Evolutionary conservation across 2,329 filamentous ascomycete genomes (phyloP).

Genomic region (Exophiala sideris): DNA sequence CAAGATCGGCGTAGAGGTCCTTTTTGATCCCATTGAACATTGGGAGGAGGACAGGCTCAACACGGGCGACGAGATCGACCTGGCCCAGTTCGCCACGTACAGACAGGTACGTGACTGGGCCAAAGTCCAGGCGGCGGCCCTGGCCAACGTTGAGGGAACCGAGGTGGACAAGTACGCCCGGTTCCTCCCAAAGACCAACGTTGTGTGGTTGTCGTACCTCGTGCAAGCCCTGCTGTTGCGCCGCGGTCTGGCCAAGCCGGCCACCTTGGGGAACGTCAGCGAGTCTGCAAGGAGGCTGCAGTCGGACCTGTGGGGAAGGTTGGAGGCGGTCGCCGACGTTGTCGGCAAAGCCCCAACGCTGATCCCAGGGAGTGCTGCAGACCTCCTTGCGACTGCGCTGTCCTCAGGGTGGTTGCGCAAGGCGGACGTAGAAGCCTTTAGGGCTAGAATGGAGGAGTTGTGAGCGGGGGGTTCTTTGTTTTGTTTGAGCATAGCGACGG

Average conservation of each 20-base stretch:
- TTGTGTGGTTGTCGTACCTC: constrained; percentile 62
- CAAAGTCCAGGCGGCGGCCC: constrained; percentile 24
- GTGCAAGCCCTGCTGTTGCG: constrained; percentile 51
- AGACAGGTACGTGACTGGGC: constrained; percentile 17
- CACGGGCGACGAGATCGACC: constrained; percentile 13
- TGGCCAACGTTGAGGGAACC: constrained; percentile 32
- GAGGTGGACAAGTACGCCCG: constrained; percentile 46
- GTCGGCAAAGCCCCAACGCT: constrained; percentile 12
- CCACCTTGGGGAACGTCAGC: constrained; percentile 6
- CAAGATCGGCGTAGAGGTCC: constrained; percentile 36
- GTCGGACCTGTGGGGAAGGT: constrained; percentile 18
- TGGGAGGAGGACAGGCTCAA: constrained; percentile 12
- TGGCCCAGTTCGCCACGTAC: constrained; percentile 17
- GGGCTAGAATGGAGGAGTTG: constrained; percentile 22
- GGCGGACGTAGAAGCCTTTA: constrained; percentile 25
- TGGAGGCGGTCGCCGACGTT: constrained; percentile 15
- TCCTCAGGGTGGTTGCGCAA: constrained; percentile 19
- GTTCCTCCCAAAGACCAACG: constrained; percentile 60
- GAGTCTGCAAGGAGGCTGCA: constrained; percentile 21
- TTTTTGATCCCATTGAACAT: constrained; percentile 18
- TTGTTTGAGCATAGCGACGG: constrained; percentile 42
- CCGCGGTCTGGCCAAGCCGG: neutral
- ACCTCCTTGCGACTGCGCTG: constrained; percentile 18
- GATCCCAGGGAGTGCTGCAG: constrained; percentile 18
- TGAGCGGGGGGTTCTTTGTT: constrained; percentile 37